Base-by-base conservation (phyloP, 2,329 filamentous ascomycete species). In the Plectosphaerella sp. region DNA sequence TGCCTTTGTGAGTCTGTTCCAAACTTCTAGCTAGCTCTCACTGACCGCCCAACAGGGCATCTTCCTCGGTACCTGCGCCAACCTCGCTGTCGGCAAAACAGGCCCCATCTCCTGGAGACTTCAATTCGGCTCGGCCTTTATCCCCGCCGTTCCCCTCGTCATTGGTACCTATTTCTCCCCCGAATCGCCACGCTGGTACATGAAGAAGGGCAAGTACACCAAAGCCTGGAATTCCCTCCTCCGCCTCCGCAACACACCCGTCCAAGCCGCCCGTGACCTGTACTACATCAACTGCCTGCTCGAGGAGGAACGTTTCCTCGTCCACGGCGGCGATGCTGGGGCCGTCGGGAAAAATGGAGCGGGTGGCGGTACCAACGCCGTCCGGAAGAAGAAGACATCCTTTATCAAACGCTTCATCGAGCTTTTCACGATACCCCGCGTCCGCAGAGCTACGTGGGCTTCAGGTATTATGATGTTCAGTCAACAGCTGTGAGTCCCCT, bases 381-480 rank as follows among this genome's bases (percentile, higher is more conserved):
- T 68, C 1, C 39, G 56, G 1, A 58, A 68, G 25, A 53, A 61
- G 56, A 33, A 33, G 28, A 10, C 28, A 33, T 78, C 78, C 55
- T 37, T 78, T 10, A 59, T 67, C 41, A 77, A 71, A 9, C 77
- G 82, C 15, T 78, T 82, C 43, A 53, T 75, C 18, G 78, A 86
- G 59, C 67, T 82, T 1, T 81, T 85, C 57, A 82, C 78, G 1
- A 74, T 85, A 47, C 76, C 81, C 1, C 72, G 83, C 35, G 71
- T 82, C 8, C 72, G 81, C 5, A 74, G 81, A 41, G 87, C 87
- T 0, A 88, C 84, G 0, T 75, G 83, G 49, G 87, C 86, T 2
- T 83, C 85, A 0, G 82, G 80, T 56, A 80, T 80, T 1, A 84
- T 89, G 58, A 89, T 90, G 85, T 81, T 84, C 22, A 22, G 22